These are phyloP conservation scores for Aspergillus phoenicis DNA, from an alignment of 2,329 filamentous ascomycete species.

Conservation along the genomic window DNA sequence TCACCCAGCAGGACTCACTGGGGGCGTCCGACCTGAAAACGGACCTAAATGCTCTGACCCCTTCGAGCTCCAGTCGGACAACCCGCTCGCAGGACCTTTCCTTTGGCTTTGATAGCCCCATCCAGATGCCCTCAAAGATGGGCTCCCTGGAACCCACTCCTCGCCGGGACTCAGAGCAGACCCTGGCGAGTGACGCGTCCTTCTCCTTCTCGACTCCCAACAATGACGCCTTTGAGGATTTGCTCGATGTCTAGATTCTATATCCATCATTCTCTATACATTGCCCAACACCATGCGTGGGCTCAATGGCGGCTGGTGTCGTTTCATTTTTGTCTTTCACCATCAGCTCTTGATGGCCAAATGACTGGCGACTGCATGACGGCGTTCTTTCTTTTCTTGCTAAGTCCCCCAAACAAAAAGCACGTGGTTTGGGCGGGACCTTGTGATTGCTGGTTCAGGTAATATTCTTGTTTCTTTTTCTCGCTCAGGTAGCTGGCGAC, in stretches of 20 bases:
- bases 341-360: neutral
- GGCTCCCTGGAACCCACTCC: slow-evolving; percentile 11
- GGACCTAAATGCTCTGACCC: neutral
- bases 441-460: neutral
- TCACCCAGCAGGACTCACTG: neutral
- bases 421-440: neutral
- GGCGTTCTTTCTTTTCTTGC: neutral
- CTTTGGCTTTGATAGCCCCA: slow-evolving; percentile 23
- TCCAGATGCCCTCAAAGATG: neutral
- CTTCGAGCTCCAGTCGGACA: neutral
- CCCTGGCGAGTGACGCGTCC: neutral
- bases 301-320: neutral
- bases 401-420: neutral
- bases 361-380: neutral
- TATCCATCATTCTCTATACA: neutral
- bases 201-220: neutral
- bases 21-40: neutral
- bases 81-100: neutral
- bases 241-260: neutral
- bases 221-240: neutral
- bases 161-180: neutral
- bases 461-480: neutral
- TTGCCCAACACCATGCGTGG: neutral
- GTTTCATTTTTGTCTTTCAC: neutral
- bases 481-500: neutral